A percentile compares a stretch with the other conserved stretches of the same genome.
Evolutionary conservation across 306 rosid genomes (phyloP).

Genomic region (Vachellia pachyceras): DNA sequence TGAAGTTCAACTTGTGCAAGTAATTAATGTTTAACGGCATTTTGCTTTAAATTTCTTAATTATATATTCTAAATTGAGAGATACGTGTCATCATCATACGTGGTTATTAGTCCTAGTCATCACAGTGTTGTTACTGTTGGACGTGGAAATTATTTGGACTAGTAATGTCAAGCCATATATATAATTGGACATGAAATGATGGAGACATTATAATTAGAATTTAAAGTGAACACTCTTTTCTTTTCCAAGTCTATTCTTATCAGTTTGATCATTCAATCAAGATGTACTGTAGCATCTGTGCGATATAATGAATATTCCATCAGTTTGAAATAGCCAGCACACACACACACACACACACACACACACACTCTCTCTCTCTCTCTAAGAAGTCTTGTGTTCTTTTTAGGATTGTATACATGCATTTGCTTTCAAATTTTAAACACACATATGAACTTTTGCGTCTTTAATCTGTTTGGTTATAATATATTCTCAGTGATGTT

Average conservation of each 20-base stretch:
- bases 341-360: no score
- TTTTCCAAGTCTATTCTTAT: background rate
- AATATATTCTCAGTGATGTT: background rate
- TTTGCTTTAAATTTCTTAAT: background rate
- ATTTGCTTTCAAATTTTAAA: background rate
- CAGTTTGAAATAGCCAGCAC: background rate
- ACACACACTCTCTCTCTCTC: no score
- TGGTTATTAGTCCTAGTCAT: background rate
- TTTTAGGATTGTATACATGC: background rate
- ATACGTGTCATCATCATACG: background rate
- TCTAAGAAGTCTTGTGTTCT: background rate
- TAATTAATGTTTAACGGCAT: background rate
- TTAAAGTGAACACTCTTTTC: background rate
- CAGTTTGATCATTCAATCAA: background rate
- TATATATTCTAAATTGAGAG: background rate
- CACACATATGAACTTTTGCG: background rate
- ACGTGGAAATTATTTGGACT: background rate
- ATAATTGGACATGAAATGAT: slow-evolving; percentile 13
- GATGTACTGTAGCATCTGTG: background rate
- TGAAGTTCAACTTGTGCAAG: background rate
- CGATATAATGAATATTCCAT: background rate
- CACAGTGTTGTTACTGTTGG: slow-evolving; percentile 26
- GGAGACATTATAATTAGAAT: background rate
- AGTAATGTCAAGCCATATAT: background rate
- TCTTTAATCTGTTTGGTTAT: background rate